Evolutionary conservation across 1,139 yeast species (phyloP), one percentile per base, ranked within the genome.

Genomic region (Candida pseudocylindracea): DNA sequence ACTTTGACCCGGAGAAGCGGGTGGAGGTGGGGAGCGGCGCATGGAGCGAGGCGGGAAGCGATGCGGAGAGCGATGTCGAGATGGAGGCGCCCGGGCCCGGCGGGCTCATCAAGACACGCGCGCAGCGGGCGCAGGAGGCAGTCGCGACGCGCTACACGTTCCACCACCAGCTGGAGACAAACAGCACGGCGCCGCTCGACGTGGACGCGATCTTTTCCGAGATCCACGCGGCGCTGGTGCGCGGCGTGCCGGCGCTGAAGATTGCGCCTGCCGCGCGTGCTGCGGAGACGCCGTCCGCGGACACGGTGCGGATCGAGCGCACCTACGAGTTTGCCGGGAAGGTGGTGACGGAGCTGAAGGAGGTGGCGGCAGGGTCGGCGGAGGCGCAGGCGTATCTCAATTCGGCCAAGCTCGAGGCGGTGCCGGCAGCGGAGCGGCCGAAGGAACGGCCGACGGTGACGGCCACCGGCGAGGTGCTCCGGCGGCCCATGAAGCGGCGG

Each of bases 281-380:
- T 1, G 10, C 10, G 3, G 12, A 27, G 29, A 13, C 8, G 12
- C 20, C 4, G 26, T 15, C 15, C 27, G 13, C 7, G 29, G 28
- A 31, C n/a, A 31, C 32, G 3, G 27, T 88, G 35, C 67, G 70
- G 41, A 85, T 88, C 35, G 72, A 69, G 38, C 62, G 91, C 35
- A 67, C 73, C 7, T 85, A 80, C 48, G 75, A 79, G 34, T 88
- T 83, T 60, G 98, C 98, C 0, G 96, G 96, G 2, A 76, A 76
- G 42, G 60, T 70, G 6, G 62, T 78, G 5, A 67, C 75, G 0
- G 93, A 83, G 44, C 72, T 75, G 36, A 80, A 78, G 48, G 57
- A 63, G 46, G 95, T 88, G 2, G 75, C 69, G 34, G 65, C 64
- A 8, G 61, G 70, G 34, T 76, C 93, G 3, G 92, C 88, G 7